A percentile compares a stretch with the other conserved stretches of the same genome.
phyloP scores from a whole-genome alignment of 1,284 basidiomycete species.

The Rhodotorula sp. region DNA sequence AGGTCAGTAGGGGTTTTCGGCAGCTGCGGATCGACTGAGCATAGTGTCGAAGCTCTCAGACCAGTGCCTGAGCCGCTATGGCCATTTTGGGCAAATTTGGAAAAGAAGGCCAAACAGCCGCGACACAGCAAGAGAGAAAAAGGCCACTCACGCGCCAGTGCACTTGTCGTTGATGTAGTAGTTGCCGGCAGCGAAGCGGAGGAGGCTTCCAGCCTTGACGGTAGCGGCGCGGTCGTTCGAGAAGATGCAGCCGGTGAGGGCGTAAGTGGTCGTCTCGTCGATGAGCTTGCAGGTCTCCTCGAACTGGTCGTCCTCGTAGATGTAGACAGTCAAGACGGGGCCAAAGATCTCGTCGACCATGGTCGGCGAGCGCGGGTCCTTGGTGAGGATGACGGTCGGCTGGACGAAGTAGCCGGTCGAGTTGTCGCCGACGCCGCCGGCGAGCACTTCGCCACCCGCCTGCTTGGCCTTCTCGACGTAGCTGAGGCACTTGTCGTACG shows the following conservation, averaged over 20 bases:
- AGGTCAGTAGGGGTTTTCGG: background rate
- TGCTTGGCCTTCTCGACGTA: conserved; percentile 88
- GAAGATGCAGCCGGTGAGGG: conserved; percentile 83
- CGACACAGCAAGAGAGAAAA: background rate
- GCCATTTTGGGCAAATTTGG: too few species aligned
- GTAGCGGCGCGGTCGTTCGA: conserved; percentile 74
- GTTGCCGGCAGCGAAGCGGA: conserved; percentile 77
- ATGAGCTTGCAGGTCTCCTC: conserved; percentile 84
- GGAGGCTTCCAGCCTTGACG: conserved; percentile 65
- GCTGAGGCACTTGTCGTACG: conserved; percentile 82
- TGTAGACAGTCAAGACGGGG: conserved; percentile 89
- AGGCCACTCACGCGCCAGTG: conserved; percentile 88
- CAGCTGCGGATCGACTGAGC: background rate
- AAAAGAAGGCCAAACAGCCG: too few species aligned
- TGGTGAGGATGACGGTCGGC: conserved; percentile 91
- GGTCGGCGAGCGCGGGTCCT: conserved; percentile 85
- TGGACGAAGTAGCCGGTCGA: conserved; percentile 91
- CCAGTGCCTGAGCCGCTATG: too few species aligned
- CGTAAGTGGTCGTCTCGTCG: conserved; percentile 84
- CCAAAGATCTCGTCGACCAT: conserved; percentile 98
- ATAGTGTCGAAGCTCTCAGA: background rate
- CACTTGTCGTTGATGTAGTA: conserved; percentile 71
- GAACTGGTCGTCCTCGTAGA: conserved; percentile 78
- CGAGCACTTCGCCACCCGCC: conserved; percentile 81
- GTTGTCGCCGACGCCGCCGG: conserved; percentile 79